These are phyloP conservation scores for Dunaliella salina DNA, from an alignment of 163 green algal species.

Conservation along the genomic window DNA sequence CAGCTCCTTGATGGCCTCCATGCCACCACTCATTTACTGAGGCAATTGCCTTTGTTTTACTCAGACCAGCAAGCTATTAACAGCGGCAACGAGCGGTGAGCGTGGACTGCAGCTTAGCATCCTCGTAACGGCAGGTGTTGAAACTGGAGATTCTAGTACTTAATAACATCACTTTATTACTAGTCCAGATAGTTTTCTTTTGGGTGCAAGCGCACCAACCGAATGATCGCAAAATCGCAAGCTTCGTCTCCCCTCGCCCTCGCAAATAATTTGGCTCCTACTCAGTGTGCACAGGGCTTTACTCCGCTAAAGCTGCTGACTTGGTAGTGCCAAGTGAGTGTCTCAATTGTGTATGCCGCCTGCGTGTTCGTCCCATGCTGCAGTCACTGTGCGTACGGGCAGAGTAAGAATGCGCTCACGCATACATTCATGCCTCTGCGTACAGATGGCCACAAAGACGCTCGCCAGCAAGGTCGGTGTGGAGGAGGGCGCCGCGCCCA, in stretches of 20 bases:
- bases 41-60: no score
- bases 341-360: neutral
- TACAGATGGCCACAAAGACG: slow-evolving; percentile 72
- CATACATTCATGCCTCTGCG: neutral
- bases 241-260: neutral
- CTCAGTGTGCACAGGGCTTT: slow-evolving; percentile 18
- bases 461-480: slow-evolving; percentile 66
- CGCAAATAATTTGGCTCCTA: neutral
- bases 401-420: neutral
- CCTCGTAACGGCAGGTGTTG: no score
- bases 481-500: slow-evolving; percentile 70
- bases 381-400: no score
- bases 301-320: slow-evolving; percentile 12
- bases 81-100: no score
- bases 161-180: no score
- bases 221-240: no score
- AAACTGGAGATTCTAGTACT: no score
- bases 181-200: no score
- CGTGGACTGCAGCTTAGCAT: no score
- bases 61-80: no score
- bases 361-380: neutral
- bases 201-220: no score
- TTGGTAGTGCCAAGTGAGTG: slow-evolving; percentile 13
- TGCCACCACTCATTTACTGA: neutral
- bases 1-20: slow-evolving; percentile 26